Conservation (phyloP, 179 eudicot genomes). For the Monotropa hypopitys region DNA sequence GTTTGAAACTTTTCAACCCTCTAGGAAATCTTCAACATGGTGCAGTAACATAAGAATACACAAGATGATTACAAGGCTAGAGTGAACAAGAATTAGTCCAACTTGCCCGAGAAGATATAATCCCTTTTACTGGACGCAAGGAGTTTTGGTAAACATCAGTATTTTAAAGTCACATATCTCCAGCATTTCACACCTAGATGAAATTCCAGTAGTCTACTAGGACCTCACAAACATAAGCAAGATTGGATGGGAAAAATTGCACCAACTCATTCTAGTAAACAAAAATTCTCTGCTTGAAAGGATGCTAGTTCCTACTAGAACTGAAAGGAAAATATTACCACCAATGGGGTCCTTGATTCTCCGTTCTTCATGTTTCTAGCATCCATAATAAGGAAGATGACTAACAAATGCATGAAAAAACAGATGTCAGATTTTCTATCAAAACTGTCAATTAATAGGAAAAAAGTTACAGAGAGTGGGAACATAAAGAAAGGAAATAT, state of each 20-base stretch:
- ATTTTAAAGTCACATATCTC: not conserved
- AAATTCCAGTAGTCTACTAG: not conserved
- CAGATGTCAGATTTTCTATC: not conserved
- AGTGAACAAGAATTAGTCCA: not conserved
- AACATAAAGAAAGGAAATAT: not conserved
- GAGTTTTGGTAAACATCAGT: not conserved
- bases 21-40: not conserved
- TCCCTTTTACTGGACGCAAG: not conserved
- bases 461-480: not conserved
- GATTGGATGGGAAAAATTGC: not conserved
- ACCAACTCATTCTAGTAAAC: not conserved
- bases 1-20: not conserved
- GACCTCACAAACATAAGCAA: not conserved
- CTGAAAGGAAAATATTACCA: constrained; percentile 23
- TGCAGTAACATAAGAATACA: not conserved
- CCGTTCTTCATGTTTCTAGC: constrained; percentile 18
- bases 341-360: constrained; percentile 24
- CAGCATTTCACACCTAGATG: not conserved
- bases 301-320: not conserved
- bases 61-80: not conserved
- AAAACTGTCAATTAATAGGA: not conserved
- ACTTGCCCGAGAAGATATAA: not conserved
- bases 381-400: constrained; percentile 27
- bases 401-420: not conserved
- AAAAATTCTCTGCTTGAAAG: not conserved